Percentiles rank a stretch among this genome's conserved stretches.
phyloP scores from a whole-genome alignment of 257 asterid genomes.

The Ilex aquifolium region DNA sequence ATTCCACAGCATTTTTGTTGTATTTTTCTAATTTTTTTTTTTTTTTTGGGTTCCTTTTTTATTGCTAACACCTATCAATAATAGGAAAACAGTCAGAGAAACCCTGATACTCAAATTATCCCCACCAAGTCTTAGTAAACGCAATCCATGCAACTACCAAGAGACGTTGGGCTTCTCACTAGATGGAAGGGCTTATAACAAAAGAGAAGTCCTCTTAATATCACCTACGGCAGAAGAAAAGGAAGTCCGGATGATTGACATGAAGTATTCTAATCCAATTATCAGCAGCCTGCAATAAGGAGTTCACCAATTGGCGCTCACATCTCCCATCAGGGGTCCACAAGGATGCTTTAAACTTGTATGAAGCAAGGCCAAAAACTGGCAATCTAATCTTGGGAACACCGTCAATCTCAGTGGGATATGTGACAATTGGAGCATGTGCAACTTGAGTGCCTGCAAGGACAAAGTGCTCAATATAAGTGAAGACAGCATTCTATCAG shows the following conservation, averaged over 20 bases:
- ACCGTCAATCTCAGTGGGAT: constrained; percentile 46
- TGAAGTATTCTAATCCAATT: constrained; percentile 49
- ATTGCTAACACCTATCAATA: background rate
- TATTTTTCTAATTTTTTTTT: background rate
- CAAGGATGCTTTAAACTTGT: constrained; percentile 59
- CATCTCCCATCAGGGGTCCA: constrained; percentile 65
- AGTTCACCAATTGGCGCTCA: constrained; percentile 43
- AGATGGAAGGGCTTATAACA: constrained; percentile 5
- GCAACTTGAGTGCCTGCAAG: constrained; percentile 50
- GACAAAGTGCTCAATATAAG: background rate
- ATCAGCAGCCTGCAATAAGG: constrained; percentile 67
- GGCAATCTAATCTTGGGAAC: constrained; percentile 58
- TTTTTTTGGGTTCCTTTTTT: background rate
- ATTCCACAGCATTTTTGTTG: background rate
- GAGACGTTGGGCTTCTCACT: too few relatives aligned
- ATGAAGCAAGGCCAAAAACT: constrained; percentile 79
- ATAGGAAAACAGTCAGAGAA: constrained; percentile 1
- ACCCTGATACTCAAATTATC: constrained; percentile 4
- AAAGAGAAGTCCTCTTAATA: constrained; percentile 1
- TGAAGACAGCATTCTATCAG: too few relatives aligned
- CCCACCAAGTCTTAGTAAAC: too few relatives aligned
- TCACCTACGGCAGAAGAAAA: constrained; percentile 73
- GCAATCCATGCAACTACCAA: background rate
- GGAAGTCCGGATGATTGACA: constrained; percentile 86
- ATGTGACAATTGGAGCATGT: constrained; percentile 33